Conservation (phyloP, 129 eudicot species). For the Silybum marianum region DNA sequence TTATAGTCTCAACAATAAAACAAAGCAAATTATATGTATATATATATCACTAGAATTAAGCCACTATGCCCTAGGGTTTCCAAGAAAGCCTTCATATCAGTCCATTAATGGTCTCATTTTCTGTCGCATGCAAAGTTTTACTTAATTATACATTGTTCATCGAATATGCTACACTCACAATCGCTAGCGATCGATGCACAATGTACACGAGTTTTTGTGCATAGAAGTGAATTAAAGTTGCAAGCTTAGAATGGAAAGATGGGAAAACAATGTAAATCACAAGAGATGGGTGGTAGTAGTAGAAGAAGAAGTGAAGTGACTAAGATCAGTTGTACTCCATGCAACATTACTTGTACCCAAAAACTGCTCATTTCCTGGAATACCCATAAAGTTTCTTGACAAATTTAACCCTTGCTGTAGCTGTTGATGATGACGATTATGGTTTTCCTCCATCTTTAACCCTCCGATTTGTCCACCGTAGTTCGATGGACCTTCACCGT, state of each 20-base stretch:
- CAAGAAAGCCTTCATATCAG: constrained; percentile 23
- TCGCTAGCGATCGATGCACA: constrained; percentile 16
- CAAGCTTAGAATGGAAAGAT: constrained; percentile 33
- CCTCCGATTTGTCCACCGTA: constrained; percentile 25
- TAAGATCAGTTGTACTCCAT: constrained; percentile 47
- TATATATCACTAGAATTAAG: constrained; percentile 32
- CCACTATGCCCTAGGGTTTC: constrained; percentile 39
- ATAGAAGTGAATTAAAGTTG: constrained; percentile 13
- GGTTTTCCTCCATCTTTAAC: constrained; percentile 41
- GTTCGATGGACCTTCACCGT: constrained; percentile 35
- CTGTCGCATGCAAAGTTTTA: constrained; percentile 6
- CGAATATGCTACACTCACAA: constrained; percentile 17
- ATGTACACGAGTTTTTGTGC: constrained; percentile 13
- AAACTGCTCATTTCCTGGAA: constrained; percentile 38
- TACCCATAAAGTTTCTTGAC: constrained; percentile 36
- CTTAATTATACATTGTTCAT: constrained; percentile 20
- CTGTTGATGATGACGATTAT: constrained; percentile 17
- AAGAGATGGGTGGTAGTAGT: constrained; percentile 39
- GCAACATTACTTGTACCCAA: constrained; percentile 38
- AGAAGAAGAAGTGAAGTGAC: constrained; percentile 38
- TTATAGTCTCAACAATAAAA: constrained; percentile 23
- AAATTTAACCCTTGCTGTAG: constrained; percentile 32
- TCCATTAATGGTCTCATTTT: background rate
- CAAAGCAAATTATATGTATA: constrained; percentile 30
- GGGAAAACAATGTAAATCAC: constrained; percentile 36